phyloP scores from a whole-genome alignment of 768 basidiomycete genomes.

The Hirschioporus abietinus region DNA sequence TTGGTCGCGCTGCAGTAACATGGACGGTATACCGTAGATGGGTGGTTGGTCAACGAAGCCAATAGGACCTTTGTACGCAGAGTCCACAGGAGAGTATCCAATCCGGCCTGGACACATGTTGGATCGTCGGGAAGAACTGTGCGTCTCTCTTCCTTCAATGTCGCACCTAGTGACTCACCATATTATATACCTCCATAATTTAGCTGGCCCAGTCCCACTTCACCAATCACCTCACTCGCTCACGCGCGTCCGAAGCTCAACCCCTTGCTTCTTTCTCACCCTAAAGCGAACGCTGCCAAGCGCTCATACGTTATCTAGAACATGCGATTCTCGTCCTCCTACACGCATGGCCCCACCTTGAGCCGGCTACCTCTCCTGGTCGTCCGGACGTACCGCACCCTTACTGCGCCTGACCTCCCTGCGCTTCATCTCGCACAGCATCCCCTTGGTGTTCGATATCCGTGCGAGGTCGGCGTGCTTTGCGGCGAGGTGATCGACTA shows the following conservation, averaged over 20 bases:
- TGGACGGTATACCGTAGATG: not conserved
- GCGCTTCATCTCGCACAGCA: conserved; percentile 43
- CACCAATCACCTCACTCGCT: conserved; percentile 49
- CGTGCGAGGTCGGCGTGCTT: conserved; percentile 53
- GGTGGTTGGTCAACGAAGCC: not conserved
- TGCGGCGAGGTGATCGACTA: conserved; percentile 62
- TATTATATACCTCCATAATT: conserved; percentile 8
- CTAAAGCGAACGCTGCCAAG: conserved; percentile 33
- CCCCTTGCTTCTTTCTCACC: conserved; percentile 48
- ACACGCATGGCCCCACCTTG: conserved; percentile 63
- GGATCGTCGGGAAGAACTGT: not conserved
- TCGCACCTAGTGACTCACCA: not conserved
- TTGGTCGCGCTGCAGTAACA: not conserved
- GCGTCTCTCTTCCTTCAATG: not conserved
- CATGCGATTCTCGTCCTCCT: conserved; percentile 60
- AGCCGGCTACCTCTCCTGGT: conserved; percentile 56
- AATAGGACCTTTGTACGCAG: not conserved
- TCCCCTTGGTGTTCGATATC: conserved; percentile 54
- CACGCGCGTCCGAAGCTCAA: conserved; percentile 47
- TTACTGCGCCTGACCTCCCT: conserved; percentile 53
- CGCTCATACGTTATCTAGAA: conserved; percentile 62
- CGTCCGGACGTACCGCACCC: conserved; percentile 54
- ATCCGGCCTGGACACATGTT: not conserved
- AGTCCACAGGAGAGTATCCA: not conserved
- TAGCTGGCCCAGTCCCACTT: conserved; percentile 66